A percentile compares a stretch with the other conserved stretches of the same genome.
Conservation (phyloP, 2,329 filamentous ascomycete genomes). For the Ophiostoma pallidulum region DNA sequence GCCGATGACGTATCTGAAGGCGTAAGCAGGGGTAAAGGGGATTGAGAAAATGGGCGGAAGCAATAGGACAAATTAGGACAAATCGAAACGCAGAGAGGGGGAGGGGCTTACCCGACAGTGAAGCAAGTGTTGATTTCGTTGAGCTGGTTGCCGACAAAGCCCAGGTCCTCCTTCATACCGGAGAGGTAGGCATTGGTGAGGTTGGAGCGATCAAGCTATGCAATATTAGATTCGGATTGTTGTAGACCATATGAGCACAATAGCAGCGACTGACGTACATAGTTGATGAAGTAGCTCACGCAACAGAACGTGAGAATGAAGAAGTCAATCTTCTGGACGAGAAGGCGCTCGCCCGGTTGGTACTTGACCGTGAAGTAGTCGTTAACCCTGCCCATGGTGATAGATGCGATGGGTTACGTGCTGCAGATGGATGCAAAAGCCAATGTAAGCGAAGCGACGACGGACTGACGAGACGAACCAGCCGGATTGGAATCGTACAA, state of each 20-base stretch:
- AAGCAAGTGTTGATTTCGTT: constrained; percentile 46
- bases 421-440: too few species aligned
- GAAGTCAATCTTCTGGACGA: constrained; percentile 35
- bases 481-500: too few species aligned
- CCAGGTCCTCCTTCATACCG: constrained; percentile 42
- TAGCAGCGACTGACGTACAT: constrained; percentile 26
- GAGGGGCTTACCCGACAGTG: constrained; percentile 25
- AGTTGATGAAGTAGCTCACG: constrained; percentile 46
- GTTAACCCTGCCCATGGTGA: constrained; percentile 12
- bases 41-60: background rate
- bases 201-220: constrained; percentile 40
- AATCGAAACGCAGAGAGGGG: background rate
- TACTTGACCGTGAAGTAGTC: constrained; percentile 15
- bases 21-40: too few species aligned
- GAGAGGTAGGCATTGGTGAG: constrained; percentile 46
- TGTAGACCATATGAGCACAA: background rate
- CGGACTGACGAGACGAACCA: too few species aligned
- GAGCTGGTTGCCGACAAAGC: constrained; percentile 38
- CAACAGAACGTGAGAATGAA: constrained; percentile 58
- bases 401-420: too few species aligned
- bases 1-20: constrained; percentile 37
- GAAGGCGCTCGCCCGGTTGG: constrained; percentile 22
- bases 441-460: background rate
- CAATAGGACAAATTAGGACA: background rate
- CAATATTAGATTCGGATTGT: background rate